Evolutionary conservation across 495 filamentous ascomycete species (phyloP).

Genomic region (Penicillium lividum): DNA sequence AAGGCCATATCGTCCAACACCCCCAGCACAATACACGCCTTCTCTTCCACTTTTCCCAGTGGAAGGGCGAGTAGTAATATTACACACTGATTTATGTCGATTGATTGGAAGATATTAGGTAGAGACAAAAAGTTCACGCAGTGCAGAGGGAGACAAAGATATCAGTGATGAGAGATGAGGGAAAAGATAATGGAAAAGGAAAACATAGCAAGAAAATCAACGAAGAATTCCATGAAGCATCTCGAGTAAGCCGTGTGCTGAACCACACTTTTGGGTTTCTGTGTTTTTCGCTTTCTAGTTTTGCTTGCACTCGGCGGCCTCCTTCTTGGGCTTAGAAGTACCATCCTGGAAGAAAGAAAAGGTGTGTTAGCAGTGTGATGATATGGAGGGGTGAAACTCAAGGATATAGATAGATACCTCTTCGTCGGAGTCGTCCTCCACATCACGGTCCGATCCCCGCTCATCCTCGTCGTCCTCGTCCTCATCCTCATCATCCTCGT

Average conservation of each 20-base stretch:
- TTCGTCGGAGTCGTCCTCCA: conserved; percentile 83
- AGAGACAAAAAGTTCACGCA: conserved; percentile 32
- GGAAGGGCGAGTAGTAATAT: conserved; percentile 10
- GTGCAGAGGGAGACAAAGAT: conserved; percentile 28
- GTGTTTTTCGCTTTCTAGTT: conserved; percentile 56
- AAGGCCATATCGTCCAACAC: conserved; percentile 2
- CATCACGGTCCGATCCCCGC: conserved; percentile 44
- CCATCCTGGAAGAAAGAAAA: conserved; percentile 66
- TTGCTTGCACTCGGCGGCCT: conserved; percentile 99
- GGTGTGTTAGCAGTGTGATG: neutral
- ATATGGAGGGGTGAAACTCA: neutral
- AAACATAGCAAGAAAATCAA: conserved; percentile 37
- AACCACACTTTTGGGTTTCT: conserved; percentile 8
- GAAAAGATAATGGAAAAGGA: conserved; percentile 13
- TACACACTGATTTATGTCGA: conserved; percentile 34
- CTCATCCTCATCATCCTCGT: conserved; percentile 88
- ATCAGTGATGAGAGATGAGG: conserved; percentile 16
- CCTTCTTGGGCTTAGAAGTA: conserved; percentile 94
- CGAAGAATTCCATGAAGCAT: conserved; percentile 28
- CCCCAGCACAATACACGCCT: neutral
- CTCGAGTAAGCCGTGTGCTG: conserved; percentile 21
- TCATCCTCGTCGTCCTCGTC: conserved; percentile 84
- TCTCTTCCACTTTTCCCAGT: conserved; percentile 1
- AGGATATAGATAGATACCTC: conserved; percentile 63
- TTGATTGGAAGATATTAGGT: conserved; percentile 36